Percentiles rank a stretch among this genome's conserved stretches.
phyloP scores from a whole-genome alignment of 208 protist species.

The Plasmodiophora brassicae region DNA sequence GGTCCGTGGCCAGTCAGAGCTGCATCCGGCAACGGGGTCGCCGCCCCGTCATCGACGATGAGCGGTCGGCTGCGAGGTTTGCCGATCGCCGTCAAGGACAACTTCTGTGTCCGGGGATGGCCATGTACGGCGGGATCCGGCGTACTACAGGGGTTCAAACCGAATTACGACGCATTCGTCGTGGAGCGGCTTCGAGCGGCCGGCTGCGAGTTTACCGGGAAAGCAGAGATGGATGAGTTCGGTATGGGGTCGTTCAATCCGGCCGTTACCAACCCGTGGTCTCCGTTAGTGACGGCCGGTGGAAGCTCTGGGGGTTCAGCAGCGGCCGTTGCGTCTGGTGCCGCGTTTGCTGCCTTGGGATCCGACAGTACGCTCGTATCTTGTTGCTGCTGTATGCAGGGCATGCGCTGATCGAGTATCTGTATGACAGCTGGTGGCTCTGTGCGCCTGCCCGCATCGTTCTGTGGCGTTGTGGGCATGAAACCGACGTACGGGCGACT shows the following conservation, averaged over 20 bases:
- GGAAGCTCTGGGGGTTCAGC: not conserved
- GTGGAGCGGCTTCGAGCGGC: not conserved
- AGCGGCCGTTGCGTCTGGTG: not conserved
- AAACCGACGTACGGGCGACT: constrained; percentile 60
- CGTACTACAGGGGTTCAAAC: not conserved
- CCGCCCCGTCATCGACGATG: too few species aligned
- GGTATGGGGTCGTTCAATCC: constrained; percentile 33
- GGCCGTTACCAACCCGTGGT: not conserved
- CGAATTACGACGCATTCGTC: constrained; percentile 34
- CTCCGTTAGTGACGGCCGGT: not conserved
- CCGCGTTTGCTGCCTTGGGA: constrained; percentile 48
- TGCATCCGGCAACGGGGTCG: too few species aligned
- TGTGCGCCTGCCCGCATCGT: constrained; percentile 55
- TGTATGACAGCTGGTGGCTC: constrained; percentile 62
- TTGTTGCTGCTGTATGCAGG: too few species aligned
- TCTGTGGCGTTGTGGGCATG: constrained; percentile 59
- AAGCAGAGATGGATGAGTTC: constrained; percentile 46
- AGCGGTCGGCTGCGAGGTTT: too few species aligned
- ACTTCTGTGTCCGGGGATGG: not conserved
- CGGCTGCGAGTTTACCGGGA: not conserved
- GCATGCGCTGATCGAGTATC: too few species aligned
- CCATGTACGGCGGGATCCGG: not conserved
- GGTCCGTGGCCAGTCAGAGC: too few species aligned
- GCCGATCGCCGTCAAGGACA: constrained; percentile 44
- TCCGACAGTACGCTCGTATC: too few species aligned